A percentile compares a stretch with the other conserved stretches of the same genome.
phyloP scores from a whole-genome alignment of 768 basidiomycete species.

The Terana coerulea region DNA sequence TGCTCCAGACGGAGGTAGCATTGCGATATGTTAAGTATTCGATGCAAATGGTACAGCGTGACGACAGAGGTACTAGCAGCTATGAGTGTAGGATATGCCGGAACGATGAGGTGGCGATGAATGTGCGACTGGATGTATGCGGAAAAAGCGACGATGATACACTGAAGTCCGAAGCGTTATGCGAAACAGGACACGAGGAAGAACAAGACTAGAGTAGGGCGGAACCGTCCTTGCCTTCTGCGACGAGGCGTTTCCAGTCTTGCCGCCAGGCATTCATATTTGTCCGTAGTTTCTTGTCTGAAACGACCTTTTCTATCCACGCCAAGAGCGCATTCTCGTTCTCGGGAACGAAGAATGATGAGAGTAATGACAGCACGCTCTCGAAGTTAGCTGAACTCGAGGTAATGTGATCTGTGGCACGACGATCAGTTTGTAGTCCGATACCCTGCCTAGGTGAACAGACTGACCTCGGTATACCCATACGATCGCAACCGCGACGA shows the following conservation, averaged over 20 bases:
- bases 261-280: slow-evolving; percentile 74
- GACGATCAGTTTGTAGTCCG: neutral
- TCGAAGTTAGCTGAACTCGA: slow-evolving; percentile 80
- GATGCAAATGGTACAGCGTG: slow-evolving; percentile 7
- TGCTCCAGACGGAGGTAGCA: neutral
- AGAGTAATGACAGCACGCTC: slow-evolving; percentile 84
- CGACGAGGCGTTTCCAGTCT: slow-evolving; percentile 76
- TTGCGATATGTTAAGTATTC: neutral
- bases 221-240: slow-evolving; percentile 53
- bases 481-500: slow-evolving; percentile 82
- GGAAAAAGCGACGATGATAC: slow-evolving; percentile 4
- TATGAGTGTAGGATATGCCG: slow-evolving; percentile 1
- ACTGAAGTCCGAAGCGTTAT: slow-evolving; percentile 1
- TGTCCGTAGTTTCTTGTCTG: slow-evolving; percentile 60
- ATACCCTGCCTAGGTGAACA: neutral
- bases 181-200: neutral
- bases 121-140: neutral
- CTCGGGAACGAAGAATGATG: slow-evolving; percentile 93
- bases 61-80: slow-evolving; percentile 3
- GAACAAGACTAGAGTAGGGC: slow-evolving; percentile 49
- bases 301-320: slow-evolving; percentile 70
- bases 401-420: slow-evolving; percentile 71
- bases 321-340: slow-evolving; percentile 77
- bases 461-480: slow-evolving; percentile 84
- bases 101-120: neutral